phyloP scores from a whole-genome alignment of 164 flowering plant genomes.

The Akebia trifoliata region DNA sequence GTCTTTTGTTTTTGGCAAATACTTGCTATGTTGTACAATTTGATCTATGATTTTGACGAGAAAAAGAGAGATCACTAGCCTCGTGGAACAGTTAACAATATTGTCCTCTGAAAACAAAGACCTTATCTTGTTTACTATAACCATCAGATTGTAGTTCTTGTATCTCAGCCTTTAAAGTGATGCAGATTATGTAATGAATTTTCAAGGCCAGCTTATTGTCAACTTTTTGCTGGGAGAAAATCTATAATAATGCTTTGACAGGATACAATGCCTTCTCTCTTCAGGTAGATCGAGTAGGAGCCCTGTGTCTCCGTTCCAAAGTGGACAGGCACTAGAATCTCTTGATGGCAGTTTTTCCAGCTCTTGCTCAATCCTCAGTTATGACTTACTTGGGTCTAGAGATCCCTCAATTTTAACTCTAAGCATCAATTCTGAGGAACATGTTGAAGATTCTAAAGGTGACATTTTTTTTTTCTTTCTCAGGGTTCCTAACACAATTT shows the following conservation, averaged over 20 bases:
- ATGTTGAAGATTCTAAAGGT: slow-evolving; percentile 13
- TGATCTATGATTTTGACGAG: not conserved
- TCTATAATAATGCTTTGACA: not conserved
- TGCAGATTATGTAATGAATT: too few species aligned
- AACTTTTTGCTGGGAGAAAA: not conserved
- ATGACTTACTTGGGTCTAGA: slow-evolving; percentile 1
- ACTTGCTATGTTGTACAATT: not conserved
- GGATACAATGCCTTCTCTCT: slow-evolving; percentile 6
- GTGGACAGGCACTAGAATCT: slow-evolving; percentile 8
- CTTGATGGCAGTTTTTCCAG: slow-evolving; percentile 5
- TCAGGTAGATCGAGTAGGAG: slow-evolving; percentile 24
- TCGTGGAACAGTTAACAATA: too few species aligned
- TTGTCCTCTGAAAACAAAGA: too few species aligned
- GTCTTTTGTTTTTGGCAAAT: not conserved
- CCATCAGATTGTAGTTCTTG: too few species aligned
- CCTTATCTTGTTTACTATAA: too few species aligned
- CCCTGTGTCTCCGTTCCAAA: not conserved
- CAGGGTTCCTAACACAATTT: not conserved
- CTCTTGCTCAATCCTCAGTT: not conserved
- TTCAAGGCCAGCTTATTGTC: not conserved
- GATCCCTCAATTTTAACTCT: not conserved
- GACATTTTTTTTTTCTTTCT: slow-evolving; percentile 6
- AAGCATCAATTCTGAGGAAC: not conserved
- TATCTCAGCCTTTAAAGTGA: too few species aligned
- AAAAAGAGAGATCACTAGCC: not conserved